phyloP scores from a whole-genome alignment of 2,329 filamentous ascomycete genomes.

The Venturia asperata region DNA sequence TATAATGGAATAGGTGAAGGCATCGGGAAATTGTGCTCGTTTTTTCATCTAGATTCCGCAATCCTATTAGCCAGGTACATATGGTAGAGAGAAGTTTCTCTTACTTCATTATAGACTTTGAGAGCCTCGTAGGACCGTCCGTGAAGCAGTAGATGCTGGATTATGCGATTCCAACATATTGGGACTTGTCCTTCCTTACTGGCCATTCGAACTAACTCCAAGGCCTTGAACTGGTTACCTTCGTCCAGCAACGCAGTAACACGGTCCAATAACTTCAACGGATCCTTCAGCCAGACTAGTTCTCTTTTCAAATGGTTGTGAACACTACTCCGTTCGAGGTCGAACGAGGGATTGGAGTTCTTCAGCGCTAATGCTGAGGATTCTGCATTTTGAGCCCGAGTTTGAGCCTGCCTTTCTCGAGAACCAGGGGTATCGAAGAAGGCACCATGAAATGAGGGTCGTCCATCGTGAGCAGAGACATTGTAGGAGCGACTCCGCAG shows the following conservation, averaged over 20 bases:
- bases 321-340: conserved; percentile 3
- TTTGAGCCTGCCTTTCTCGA: neutral
- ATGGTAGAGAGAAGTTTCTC: conserved; percentile 21
- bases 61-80: neutral
- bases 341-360: neutral
- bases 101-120: conserved; percentile 81
- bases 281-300: conserved; percentile 59
- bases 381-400: conserved; percentile 1
- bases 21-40: conserved; percentile 69
- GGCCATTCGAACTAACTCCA: conserved; percentile 60
- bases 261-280: conserved; percentile 62
- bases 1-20: conserved; percentile 76
- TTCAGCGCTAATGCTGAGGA: conserved; percentile 12
- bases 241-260: conserved; percentile 55
- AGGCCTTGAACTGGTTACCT: conserved; percentile 58
- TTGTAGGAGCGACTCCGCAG: neutral
- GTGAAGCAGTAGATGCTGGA: conserved; percentile 61
- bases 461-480: conserved; percentile 5
- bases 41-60: conserved; percentile 75
- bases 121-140: conserved; percentile 58
- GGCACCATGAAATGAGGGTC: neutral
- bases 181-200: conserved; percentile 57
- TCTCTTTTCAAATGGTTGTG: conserved; percentile 44
- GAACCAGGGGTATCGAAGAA: neutral
- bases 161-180: conserved; percentile 83